phyloP scores from a whole-genome alignment of 176 grass and related monocot species.

The Guadua angustifolia region DNA sequence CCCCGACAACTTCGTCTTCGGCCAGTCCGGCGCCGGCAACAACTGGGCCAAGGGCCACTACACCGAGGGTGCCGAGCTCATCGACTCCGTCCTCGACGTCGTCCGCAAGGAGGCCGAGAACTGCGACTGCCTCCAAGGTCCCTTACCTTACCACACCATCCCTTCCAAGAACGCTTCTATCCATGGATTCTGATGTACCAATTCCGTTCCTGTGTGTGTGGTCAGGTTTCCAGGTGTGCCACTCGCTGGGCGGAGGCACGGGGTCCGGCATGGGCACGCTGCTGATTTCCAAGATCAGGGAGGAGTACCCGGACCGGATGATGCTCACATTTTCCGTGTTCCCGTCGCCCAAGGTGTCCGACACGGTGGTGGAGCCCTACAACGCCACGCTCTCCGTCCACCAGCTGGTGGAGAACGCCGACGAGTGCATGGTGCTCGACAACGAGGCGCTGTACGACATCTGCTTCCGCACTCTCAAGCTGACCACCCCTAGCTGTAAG shows the following conservation, averaged over 20 bases:
- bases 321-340: slow-evolving; percentile 93
- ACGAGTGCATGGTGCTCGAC: slow-evolving; percentile 88
- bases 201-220: background rate
- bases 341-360: slow-evolving; percentile 86
- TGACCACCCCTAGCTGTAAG: slow-evolving; percentile 87
- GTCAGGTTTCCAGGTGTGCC: slow-evolving; percentile 80
- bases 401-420: slow-evolving; percentile 89
- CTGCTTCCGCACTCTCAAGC: slow-evolving; percentile 85
- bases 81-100: slow-evolving; percentile 90
- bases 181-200: slow-evolving; percentile 1
- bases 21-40: slow-evolving; percentile 87
- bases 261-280: slow-evolving; percentile 84
- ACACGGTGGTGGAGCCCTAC: slow-evolving; percentile 86
- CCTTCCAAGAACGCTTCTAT: slow-evolving; percentile 27
- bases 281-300: slow-evolving; percentile 85
- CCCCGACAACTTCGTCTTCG: slow-evolving; percentile 91
- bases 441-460: slow-evolving; percentile 87
- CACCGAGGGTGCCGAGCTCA: slow-evolving; percentile 94
- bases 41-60: slow-evolving; percentile 99
- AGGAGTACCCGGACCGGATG: slow-evolving; percentile 85
- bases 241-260: slow-evolving; percentile 74
- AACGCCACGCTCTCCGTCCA: slow-evolving; percentile 79
- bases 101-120: slow-evolving; percentile 98
- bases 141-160: slow-evolving; percentile 24
- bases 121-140: slow-evolving; percentile 92